Evolutionary conservation across 2,329 filamentous ascomycete species (phyloP).

Genomic region (Colletotrichum shisoi): DNA sequence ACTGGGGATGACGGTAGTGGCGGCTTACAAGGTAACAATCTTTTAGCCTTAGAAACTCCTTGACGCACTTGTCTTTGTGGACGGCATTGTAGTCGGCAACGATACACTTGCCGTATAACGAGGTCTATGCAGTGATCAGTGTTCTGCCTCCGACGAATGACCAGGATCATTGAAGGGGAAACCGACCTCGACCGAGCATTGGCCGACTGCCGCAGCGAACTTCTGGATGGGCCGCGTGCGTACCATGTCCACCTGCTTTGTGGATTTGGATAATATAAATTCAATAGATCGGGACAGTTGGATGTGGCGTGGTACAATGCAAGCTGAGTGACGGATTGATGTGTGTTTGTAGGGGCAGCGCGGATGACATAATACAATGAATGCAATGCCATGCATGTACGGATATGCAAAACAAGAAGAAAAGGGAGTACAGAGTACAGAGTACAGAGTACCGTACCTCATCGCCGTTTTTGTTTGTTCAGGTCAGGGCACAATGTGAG

Average conservation of each 20-base stretch:
- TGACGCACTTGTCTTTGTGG: slow-evolving; percentile 86
- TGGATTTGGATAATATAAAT: neutral
- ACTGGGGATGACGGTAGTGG: neutral
- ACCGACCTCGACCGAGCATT: slow-evolving; percentile 64
- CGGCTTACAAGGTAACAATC: slow-evolving; percentile 82
- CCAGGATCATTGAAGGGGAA: neutral
- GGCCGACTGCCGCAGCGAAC: slow-evolving; percentile 62
- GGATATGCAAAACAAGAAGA: neutral
- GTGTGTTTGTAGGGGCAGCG: neutral
- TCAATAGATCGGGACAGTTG: neutral
- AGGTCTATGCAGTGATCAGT: slow-evolving; percentile 64
- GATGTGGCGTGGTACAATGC: neutral
- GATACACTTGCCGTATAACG: slow-evolving; percentile 90
- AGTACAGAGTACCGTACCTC: too few species aligned
- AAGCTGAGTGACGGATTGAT: neutral
- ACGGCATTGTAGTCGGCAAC: slow-evolving; percentile 88
- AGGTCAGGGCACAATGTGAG: neutral
- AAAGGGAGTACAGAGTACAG: neutral
- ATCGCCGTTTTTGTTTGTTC: neutral
- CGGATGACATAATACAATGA: neutral
- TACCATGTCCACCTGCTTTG: slow-evolving; percentile 40
- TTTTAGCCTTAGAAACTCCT: slow-evolving; percentile 85
- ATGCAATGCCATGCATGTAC: neutral
- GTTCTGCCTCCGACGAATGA: neutral
- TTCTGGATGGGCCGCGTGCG: slow-evolving; percentile 61